These are phyloP conservation scores for Penicillium corylophilum DNA, from an alignment of 2,329 filamentous ascomycete species.

Conservation along the genomic window DNA sequence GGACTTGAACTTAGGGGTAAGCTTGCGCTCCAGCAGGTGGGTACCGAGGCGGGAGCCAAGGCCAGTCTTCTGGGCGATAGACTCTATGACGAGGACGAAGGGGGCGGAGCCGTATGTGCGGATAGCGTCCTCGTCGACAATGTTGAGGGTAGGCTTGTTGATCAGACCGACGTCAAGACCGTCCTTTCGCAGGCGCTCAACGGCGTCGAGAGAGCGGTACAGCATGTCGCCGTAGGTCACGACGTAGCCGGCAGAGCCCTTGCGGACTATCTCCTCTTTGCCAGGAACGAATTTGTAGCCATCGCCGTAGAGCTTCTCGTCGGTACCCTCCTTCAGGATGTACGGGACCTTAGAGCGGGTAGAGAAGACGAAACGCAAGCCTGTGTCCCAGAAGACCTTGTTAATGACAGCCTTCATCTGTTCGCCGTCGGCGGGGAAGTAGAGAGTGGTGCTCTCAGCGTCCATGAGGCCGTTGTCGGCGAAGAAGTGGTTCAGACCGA, in stretches of 20 bases:
- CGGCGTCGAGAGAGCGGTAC: slow-evolving; percentile 41
- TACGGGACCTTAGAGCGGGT: slow-evolving; percentile 41
- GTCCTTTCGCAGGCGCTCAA: slow-evolving; percentile 37
- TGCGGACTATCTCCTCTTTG: slow-evolving; percentile 41
- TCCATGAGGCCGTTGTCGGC: slow-evolving; percentile 43
- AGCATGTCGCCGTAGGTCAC: slow-evolving; percentile 43
- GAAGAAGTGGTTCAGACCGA: slow-evolving; percentile 44
- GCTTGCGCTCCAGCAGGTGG: slow-evolving; percentile 36
- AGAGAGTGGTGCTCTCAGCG: slow-evolving; percentile 34
- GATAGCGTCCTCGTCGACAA: slow-evolving; percentile 41
- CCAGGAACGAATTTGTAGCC: slow-evolving; percentile 39
- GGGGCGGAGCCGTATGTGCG: slow-evolving; percentile 35
- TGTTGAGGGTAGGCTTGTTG: slow-evolving; percentile 42
- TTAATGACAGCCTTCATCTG: slow-evolving; percentile 41
- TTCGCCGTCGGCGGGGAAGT: slow-evolving; percentile 43
- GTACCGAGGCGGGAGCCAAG: slow-evolving; percentile 39
- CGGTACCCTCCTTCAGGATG: slow-evolving; percentile 38
- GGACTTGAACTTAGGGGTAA: slow-evolving; percentile 39
- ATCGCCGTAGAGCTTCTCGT: slow-evolving; percentile 37
- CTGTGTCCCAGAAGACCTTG: slow-evolving; percentile 40
- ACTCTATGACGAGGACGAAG: slow-evolving; percentile 41
- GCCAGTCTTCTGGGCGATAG: slow-evolving; percentile 42
- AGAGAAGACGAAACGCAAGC: slow-evolving; percentile 40
- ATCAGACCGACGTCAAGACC: slow-evolving; percentile 40
- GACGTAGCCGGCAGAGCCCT: slow-evolving; percentile 39